Base-by-base conservation (phyloP, 2,329 filamentous ascomycete species). In the Verticillium tricorpus region DNA sequence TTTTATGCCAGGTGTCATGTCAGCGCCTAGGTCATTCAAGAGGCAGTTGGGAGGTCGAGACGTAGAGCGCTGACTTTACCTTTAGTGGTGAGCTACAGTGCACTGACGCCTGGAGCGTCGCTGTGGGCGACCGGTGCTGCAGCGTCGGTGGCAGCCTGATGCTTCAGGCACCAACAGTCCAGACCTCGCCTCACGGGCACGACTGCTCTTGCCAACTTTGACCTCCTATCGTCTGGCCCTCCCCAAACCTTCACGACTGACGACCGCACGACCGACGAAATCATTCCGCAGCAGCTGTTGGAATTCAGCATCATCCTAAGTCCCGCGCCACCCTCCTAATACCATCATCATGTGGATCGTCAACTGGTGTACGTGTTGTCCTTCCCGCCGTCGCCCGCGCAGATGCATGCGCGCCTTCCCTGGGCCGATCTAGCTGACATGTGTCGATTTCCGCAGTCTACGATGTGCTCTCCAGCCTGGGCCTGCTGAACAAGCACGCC, bases 401-500 rank as follows among this genome's bases (percentile, higher is more conserved):
- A n/a, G 45, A 3, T n/a, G 19, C 19, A 50, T 50, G 45, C 45
- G 45, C 45, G 9, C 9, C 45, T 25, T 12, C 45, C 45, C 45
- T 50, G 19, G 45, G 45, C n/a, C 8, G n/a, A 22, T 22, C 22
- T 50, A 50, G 65, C 71, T 76, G 69, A 77, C 70, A 64, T 64
- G 66, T 62, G 61, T 62, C 59, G 60, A 60, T 50, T 31, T 59
- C 35, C 14, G 12, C 54, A 76, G 92, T 96, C 80, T 96, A 92
- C 85, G 92, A 96, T 82, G 82, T 96, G 71, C 87, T 97, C 72
- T 91, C 93, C 72, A 91, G 88, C 67, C 85, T 97, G 66, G 93
- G 93, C 71, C 85, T 97, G 72, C 83, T 94, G 69, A 97, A 97
- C 87, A 97, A 97, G 85, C 92, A 96, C 78, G 93, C 92, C 72